These are phyloP conservation scores for Fomitopsis schrenkii DNA, from an alignment of 1,284 basidiomycete species.

Conservation along the genomic window DNA sequence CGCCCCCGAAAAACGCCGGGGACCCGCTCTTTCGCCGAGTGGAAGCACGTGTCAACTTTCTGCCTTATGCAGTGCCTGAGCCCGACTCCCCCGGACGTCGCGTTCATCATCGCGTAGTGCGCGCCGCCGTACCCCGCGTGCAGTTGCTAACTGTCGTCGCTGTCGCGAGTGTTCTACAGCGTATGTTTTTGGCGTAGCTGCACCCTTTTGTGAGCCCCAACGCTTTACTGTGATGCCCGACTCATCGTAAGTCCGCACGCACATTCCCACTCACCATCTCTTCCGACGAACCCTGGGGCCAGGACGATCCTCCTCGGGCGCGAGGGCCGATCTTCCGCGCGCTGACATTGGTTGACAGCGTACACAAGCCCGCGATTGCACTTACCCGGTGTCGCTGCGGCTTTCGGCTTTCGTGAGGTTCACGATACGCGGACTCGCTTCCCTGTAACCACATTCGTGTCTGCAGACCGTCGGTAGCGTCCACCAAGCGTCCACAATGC, in stretches of 20 bases:
- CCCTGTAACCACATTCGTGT: not conserved
- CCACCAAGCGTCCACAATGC: not conserved
- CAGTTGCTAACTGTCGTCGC: not conserved
- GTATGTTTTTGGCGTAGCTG: not conserved
- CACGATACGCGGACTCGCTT: not conserved
- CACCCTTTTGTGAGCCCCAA: not conserved
- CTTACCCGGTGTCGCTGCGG: slow-evolving; percentile 1
- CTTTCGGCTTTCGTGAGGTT: not conserved
- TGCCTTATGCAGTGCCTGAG: not conserved
- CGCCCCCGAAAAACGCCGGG: slow-evolving; percentile 5
- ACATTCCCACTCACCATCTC: not conserved
- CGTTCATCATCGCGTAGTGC: not conserved
- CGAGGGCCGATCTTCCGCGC: not conserved
- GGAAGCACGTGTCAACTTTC: not conserved
- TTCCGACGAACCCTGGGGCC: not conserved
- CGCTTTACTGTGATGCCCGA: not conserved
- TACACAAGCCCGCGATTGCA: not conserved
- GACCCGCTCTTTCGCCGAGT: slow-evolving; percentile 9
- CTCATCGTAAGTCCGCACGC: not conserved
- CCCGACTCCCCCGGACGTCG: not conserved
- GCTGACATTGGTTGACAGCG: not conserved
- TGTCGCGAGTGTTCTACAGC: not conserved
- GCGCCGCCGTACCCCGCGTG: not conserved
- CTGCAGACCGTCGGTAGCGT: not conserved
- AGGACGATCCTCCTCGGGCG: not conserved